Evolutionary conservation across 768 basidiomycete genomes (phyloP).

Genomic region (Rhizopogon rudus): DNA sequence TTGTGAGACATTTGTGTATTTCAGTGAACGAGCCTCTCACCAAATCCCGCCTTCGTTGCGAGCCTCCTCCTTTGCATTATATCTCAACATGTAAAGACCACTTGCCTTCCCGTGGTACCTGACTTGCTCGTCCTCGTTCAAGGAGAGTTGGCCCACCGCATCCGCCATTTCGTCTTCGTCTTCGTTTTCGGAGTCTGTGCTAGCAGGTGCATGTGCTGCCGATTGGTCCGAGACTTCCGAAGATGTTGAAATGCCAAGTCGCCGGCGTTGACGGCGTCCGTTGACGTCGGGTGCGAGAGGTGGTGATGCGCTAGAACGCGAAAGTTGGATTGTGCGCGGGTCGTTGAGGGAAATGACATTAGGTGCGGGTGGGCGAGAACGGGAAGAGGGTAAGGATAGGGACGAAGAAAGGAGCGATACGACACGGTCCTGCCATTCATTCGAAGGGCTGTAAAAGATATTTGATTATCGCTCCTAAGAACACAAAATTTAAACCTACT

Average conservation of each 20-base stretch:
- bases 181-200: constrained; percentile 31
- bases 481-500: constrained; percentile 38
- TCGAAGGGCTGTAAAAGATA: constrained; percentile 53
- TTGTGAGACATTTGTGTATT: constrained; percentile 13
- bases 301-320: constrained; percentile 10
- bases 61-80: constrained; percentile 53
- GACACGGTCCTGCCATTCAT: constrained; percentile 81
- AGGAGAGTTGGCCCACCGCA: constrained; percentile 79
- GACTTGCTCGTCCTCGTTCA: constrained; percentile 85
- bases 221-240: constrained; percentile 9
- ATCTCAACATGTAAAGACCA: constrained; percentile 69
- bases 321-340: constrained; percentile 5
- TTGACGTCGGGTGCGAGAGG: constrained; percentile 20
- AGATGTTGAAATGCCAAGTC: constrained; percentile 34
- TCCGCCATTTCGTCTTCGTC: constrained; percentile 49
- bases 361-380: background rate
- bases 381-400: constrained; percentile 10
- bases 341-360: constrained; percentile 9
- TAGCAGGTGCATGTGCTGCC: constrained; percentile 9
- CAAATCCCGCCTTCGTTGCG: constrained; percentile 76
- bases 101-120: constrained; percentile 85
- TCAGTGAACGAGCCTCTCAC: constrained; percentile 31
- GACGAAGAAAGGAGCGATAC: constrained; percentile 18
- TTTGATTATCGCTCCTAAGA: constrained; percentile 3
- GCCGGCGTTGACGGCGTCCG: constrained; percentile 45